Conservation (phyloP, 1,139 yeast genomes). For the Debaryomyces fabryi region DNA sequence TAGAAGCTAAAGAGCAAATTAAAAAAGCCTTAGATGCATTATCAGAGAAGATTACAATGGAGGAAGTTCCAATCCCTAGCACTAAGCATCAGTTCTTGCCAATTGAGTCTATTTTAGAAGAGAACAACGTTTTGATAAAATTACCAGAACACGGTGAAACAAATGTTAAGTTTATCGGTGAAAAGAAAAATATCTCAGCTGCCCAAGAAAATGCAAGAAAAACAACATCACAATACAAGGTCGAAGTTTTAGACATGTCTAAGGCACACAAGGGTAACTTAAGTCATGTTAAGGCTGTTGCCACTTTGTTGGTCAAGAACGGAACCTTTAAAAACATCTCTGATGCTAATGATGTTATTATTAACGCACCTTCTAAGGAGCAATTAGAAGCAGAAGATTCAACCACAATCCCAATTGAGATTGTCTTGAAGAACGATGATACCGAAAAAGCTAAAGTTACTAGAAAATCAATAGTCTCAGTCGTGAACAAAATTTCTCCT, state of each 20-base stretch:
- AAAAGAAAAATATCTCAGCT: constrained; percentile 50
- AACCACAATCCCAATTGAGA: constrained; percentile 44
- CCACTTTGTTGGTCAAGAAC: constrained; percentile 62
- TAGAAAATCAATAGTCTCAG: constrained; percentile 69
- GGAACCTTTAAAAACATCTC: constrained; percentile 52
- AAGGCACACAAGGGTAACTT: constrained; percentile 84
- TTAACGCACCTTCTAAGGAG: constrained; percentile 56
- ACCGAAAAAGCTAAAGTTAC: constrained; percentile 38
- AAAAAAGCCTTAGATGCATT: constrained; percentile 50
- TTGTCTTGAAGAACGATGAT: constrained; percentile 37
- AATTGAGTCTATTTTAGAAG: constrained; percentile 45
- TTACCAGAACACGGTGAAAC: constrained; percentile 52
- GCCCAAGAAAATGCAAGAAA: constrained; percentile 66
- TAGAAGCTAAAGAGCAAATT: constrained; percentile 51
- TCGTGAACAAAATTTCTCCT: constrained; percentile 77
- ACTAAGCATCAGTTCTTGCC: constrained; percentile 51
- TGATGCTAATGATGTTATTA: constrained; percentile 48
- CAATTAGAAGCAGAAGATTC: constrained; percentile 22
- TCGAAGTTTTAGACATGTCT: constrained; percentile 77
- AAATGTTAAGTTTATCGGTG: constrained; percentile 69
- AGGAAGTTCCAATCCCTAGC: constrained; percentile 47
- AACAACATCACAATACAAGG: constrained; percentile 51
- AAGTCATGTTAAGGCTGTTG: constrained; percentile 73
- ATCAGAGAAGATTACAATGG: constrained; percentile 36
- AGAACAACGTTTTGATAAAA: constrained; percentile 64